A percentile compares a stretch with the other conserved stretches of the same genome.
Conservation (phyloP, 257 asterid species). For the Vinca minor region DNA sequence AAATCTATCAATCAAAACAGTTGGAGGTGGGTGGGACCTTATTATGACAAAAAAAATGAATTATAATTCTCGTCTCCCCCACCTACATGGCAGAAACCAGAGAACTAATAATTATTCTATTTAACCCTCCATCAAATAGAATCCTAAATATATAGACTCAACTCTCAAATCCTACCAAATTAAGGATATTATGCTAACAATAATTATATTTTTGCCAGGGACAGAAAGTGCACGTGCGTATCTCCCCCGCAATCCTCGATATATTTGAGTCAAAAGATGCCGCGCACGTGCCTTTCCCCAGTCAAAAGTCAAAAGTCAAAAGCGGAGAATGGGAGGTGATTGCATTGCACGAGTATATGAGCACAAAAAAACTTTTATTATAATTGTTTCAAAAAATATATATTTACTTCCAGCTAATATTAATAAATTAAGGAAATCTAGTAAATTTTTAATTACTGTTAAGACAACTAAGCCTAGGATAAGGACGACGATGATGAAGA, state of each 20-base stretch:
- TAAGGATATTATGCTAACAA: constrained; percentile 3
- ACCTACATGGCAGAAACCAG: background rate
- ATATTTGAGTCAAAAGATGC: constrained; percentile 65
- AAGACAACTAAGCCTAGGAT: constrained; percentile 14
- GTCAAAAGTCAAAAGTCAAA: constrained; percentile 51
- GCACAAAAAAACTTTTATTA: background rate
- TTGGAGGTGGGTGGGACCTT: too few relatives aligned
- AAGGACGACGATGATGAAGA: constrained; percentile 13
- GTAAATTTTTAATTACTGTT: background rate
- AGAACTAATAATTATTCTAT: background rate
- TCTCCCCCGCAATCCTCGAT: constrained; percentile 37
- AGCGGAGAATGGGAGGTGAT: constrained; percentile 30
- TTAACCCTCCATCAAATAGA: too few relatives aligned
- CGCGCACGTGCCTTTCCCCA: constrained; percentile 48
- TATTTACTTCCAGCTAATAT: background rate
- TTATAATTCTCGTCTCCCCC: background rate
- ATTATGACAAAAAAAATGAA: background rate
- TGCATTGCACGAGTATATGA: constrained; percentile 44
- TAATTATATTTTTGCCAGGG: constrained; percentile 2
- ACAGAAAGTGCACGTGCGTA: constrained; percentile 34
- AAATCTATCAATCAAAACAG: too few relatives aligned
- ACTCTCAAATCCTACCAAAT: constrained; percentile 4
- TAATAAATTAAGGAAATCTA: background rate
- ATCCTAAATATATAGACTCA: too few relatives aligned
- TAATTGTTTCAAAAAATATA: background rate